Evolutionary conservation across 495 filamentous ascomycete genomes (phyloP).

Genomic region (Sporormia fimetaria): DNA sequence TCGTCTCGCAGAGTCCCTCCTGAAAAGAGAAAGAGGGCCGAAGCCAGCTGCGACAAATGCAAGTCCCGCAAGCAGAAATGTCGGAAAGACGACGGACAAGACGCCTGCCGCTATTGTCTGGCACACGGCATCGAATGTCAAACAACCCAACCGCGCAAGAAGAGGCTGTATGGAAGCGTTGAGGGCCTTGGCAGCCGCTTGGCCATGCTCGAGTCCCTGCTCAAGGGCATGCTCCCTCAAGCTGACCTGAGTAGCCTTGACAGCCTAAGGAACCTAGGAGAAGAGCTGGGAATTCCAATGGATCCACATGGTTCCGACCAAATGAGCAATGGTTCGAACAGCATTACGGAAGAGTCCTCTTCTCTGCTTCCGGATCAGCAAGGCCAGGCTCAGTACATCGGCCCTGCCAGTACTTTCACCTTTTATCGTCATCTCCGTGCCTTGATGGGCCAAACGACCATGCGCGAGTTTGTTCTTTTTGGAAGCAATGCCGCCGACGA

Average conservation of each 20-base stretch:
- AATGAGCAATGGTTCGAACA: conserved; percentile 3
- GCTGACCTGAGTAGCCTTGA: conserved; percentile 33
- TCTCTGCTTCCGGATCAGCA: conserved; percentile 31
- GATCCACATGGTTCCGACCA: neutral
- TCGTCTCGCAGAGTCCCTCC: conserved; percentile 23
- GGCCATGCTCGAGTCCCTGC: conserved; percentile 37
- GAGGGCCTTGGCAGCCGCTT: conserved; percentile 38
- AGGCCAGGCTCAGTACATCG: conserved; percentile 34
- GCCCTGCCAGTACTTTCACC: conserved; percentile 31
- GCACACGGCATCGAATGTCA: conserved; percentile 36
- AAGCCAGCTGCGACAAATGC: conserved; percentile 30
- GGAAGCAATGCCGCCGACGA: conserved; percentile 25
- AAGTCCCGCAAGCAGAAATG: conserved; percentile 35
- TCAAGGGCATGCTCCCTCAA: conserved; percentile 38
- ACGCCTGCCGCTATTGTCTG: conserved; percentile 35
- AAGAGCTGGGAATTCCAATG: conserved; percentile 28
- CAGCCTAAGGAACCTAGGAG: conserved; percentile 31
- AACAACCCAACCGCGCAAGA: conserved; percentile 39
- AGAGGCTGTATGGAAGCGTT: conserved; percentile 42
- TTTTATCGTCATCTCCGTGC: conserved; percentile 30
- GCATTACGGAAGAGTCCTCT: conserved; percentile 9
- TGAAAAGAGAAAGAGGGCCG: conserved; percentile 31
- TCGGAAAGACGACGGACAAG: conserved; percentile 28
- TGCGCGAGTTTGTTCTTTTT: conserved; percentile 22
- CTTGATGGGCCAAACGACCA: conserved; percentile 20